Evolutionary conservation across 2,329 filamentous ascomycete genomes (phyloP).

Genomic region (Zarea fungicola): DNA sequence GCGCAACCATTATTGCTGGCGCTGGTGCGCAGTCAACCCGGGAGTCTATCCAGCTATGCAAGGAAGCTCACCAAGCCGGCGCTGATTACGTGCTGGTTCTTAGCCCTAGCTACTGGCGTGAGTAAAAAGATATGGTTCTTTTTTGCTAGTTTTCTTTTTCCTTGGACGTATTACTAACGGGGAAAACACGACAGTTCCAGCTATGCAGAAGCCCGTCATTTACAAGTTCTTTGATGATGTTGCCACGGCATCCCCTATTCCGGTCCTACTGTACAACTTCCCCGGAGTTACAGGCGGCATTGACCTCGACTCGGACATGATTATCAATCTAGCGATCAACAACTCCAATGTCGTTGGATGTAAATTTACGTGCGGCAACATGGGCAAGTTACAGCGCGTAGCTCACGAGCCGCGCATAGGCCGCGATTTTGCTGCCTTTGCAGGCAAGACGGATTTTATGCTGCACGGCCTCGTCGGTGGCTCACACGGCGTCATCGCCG

Average conservation of each 20-base stretch:
- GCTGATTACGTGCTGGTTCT: conserved; percentile 73
- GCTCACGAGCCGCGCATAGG: conserved; percentile 33
- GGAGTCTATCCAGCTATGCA: conserved; percentile 66
- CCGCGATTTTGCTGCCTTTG: conserved; percentile 30
- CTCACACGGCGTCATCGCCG: conserved; percentile 37
- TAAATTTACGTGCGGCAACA: conserved; percentile 63
- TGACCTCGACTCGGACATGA: conserved; percentile 55
- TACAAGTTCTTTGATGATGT: conserved; percentile 60
- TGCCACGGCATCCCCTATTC: conserved; percentile 53
- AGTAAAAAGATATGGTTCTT: not conserved
- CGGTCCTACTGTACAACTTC: conserved; percentile 62
- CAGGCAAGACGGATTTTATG: conserved; percentile 38
- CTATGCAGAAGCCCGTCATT: conserved; percentile 18
- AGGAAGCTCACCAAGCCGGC: conserved; percentile 63
- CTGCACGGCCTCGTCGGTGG: conserved; percentile 33
- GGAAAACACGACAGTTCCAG: not conserved
- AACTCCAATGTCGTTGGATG: conserved; percentile 57
- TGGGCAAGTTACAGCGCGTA: conserved; percentile 52
- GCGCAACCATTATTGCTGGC: conserved; percentile 69
- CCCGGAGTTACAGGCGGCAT: conserved; percentile 56
- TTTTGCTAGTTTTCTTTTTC: no score
- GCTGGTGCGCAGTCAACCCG: conserved; percentile 70
- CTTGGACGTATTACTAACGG: no score
- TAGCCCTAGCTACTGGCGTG: conserved; percentile 63
- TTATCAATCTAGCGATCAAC: conserved; percentile 46